phyloP scores from a whole-genome alignment of 2,329 filamentous ascomycete species.

The Fusarium falciforme region DNA sequence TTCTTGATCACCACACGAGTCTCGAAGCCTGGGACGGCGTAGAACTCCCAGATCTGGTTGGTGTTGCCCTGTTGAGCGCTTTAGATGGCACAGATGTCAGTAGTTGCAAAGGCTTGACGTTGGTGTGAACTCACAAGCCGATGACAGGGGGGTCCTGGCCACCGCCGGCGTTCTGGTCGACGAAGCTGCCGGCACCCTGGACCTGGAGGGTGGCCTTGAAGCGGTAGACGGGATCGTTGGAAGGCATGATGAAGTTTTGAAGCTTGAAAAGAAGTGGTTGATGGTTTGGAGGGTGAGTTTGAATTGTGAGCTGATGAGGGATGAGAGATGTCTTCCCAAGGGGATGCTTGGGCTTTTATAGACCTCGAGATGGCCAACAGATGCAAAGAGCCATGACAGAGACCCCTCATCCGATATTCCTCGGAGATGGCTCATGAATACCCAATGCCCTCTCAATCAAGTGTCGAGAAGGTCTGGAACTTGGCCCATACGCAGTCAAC shows the following conservation, averaged over 20 bases:
- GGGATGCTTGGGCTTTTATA: neutral
- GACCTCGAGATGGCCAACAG: too few species aligned
- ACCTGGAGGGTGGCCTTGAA: neutral
- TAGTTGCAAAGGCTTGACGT: neutral
- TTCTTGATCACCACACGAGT: constrained; percentile 3
- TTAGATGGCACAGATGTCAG: neutral
- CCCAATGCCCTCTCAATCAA: neutral
- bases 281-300: neutral
- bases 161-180: neutral
- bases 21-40: constrained; percentile 1
- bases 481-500: neutral
- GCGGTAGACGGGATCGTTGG: neutral
- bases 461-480: neutral
- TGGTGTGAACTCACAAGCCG: neutral
- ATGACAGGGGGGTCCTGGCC: neutral
- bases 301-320: neutral
- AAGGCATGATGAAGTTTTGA: neutral
- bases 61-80: neutral
- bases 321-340: accelerated
- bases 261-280: neutral
- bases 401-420: neutral
- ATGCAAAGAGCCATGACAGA: neutral
- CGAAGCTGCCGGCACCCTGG: neutral
- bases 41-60: constrained; percentile 4
- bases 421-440: neutral